Evolutionary conservation across 176 grass and related monocot genomes (phyloP).

Genomic region (Rhynchospora breviuscula): DNA sequence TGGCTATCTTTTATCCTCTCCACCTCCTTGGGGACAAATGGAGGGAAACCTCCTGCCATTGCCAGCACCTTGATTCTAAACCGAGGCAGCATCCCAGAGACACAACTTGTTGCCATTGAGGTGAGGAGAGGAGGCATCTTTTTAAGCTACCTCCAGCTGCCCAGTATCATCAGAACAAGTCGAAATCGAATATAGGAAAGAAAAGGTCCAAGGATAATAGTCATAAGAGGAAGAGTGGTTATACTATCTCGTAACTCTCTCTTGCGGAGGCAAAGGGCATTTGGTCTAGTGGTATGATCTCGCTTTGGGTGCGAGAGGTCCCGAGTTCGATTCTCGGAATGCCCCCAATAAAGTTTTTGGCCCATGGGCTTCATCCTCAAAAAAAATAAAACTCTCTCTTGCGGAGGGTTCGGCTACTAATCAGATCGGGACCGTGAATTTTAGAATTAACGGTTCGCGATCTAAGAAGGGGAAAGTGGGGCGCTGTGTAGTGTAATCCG

Average conservation of each 20-base stretch:
- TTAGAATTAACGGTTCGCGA: no score
- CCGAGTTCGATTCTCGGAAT: conserved; percentile 97
- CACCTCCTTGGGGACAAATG: conserved; percentile 68
- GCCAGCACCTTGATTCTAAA: neutral
- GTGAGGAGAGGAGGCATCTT: neutral
- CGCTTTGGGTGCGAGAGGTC: conserved; percentile 99
- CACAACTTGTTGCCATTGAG: neutral
- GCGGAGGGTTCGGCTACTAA: no score
- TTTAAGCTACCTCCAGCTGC: neutral
- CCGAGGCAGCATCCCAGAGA: neutral
- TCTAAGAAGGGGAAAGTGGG: no score
- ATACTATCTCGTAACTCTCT: no score
- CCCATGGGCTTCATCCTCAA: no score
- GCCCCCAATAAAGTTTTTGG: conserved; percentile 28
- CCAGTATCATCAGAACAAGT: neutral
- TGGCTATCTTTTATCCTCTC: conserved; percentile 55
- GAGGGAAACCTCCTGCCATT: conserved; percentile 41
- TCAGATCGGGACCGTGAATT: no score
- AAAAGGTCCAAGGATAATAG: neutral
- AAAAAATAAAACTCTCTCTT: no score
- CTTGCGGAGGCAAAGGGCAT: conserved; percentile 34
- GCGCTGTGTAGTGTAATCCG: no score
- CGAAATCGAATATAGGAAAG: neutral
- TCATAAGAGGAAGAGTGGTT: no score
- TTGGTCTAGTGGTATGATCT: conserved; percentile 99